Percentiles rank a stretch among this genome's conserved stretches.
Evolutionary conservation across 225 moss, liverwort and hornwort genomes (phyloP).

Genomic region (Rhytidiadelphus loreus): DNA sequence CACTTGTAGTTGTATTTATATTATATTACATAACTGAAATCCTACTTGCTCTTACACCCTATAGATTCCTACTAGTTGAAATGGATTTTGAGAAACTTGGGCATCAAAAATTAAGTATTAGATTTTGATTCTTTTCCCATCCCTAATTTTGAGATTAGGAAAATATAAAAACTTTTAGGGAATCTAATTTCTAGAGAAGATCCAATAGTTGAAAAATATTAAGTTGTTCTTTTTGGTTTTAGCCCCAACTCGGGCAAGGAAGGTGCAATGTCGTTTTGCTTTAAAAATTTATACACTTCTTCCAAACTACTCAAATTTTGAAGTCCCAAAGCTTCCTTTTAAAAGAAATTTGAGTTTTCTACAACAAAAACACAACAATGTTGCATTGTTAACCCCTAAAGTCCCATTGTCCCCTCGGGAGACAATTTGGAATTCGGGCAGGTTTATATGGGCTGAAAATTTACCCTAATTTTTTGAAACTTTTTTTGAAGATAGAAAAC

Average conservation of each 20-base stretch:
- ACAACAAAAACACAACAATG: background rate
- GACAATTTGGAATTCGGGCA: no score
- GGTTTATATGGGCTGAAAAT: no score
- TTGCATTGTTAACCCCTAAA: no score
- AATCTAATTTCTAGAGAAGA: background rate
- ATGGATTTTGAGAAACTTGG: background rate
- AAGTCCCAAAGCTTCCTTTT: no score
- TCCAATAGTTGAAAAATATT: background rate
- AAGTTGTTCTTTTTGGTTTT: background rate
- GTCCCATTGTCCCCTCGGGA: no score
- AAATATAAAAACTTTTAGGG: rapidly evolving
- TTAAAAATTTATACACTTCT: background rate
- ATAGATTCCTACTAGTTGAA: background rate
- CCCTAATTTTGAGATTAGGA: background rate
- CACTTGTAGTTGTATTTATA: background rate
- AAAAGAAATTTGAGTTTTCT: background rate
- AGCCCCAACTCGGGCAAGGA: background rate
- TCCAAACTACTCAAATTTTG: no score
- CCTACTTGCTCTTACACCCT: background rate
- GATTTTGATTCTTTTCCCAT: background rate
- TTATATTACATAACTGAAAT: rapidly evolving
- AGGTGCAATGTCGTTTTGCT: background rate
- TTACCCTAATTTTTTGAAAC: no score
- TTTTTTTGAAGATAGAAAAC: no score
- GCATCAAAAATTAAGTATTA: background rate